These are phyloP conservation scores for Malassezia restricta DNA, from an alignment of 1,284 basidiomycete genomes.

Conservation along the genomic window DNA sequence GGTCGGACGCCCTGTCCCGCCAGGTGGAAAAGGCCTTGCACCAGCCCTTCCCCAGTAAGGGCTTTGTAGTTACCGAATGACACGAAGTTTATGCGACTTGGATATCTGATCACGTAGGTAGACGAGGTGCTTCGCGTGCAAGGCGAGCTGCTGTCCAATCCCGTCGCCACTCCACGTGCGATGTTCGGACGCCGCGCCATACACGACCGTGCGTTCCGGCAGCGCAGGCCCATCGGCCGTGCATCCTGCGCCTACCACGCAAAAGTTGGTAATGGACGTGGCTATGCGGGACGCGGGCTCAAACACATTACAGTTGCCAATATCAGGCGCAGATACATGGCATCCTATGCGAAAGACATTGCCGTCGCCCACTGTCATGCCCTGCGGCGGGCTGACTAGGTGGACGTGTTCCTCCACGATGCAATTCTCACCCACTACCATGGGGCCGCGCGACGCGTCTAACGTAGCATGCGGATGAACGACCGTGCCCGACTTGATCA, in stretches of 20 bases:
- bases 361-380: conserved; percentile 80
- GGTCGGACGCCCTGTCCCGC: not conserved
- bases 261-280: conserved; percentile 64
- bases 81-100: conserved; percentile 25
- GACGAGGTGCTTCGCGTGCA: conserved; percentile 74
- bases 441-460: conserved; percentile 71
- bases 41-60: not conserved
- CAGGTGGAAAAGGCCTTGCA: not conserved
- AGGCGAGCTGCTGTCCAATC: conserved; percentile 65
- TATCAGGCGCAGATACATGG: conserved; percentile 61
- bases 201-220: conserved; percentile 73
- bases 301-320: conserved; percentile 74
- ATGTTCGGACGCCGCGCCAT: conserved; percentile 61
- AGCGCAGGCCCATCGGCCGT: conserved; percentile 47
- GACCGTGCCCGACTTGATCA: conserved; percentile 47
- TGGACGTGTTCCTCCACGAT: conserved; percentile 82
- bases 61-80: conserved; percentile 14
- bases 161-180: conserved; percentile 75
- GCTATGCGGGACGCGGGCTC: conserved; percentile 67
- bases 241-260: conserved; percentile 67
- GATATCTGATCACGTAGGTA: conserved; percentile 61
- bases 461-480: conserved; percentile 89
- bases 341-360: conserved; percentile 88
- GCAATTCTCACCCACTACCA: conserved; percentile 72
- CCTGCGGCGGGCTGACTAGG: conserved; percentile 58